phyloP scores from a whole-genome alignment of 73 alveolate genomes.

The Uronychia setigera region DNA sequence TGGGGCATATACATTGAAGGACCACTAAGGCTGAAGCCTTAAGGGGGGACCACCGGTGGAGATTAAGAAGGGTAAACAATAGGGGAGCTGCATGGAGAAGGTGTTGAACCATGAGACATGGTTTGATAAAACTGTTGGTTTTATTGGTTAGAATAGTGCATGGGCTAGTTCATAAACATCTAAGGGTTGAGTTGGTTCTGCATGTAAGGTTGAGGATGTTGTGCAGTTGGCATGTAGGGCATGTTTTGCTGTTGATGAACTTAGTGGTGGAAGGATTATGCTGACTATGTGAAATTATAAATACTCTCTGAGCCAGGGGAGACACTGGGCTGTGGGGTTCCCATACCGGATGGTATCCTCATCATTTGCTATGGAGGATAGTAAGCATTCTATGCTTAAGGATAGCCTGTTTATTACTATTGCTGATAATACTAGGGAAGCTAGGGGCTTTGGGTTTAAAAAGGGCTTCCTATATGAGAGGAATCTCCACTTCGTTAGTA shows the following conservation, averaged over 20 bases:
- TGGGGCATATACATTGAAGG: no score
- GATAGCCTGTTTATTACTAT: neutral
- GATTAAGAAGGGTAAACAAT: neutral
- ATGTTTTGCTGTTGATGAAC: neutral
- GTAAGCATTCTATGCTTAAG: neutral
- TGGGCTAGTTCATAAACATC: no score
- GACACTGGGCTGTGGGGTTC: neutral
- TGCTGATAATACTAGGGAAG: neutral
- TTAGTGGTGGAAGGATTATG: neutral
- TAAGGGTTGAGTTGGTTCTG: neutral
- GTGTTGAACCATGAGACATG: neutral
- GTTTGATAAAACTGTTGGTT: neutral
- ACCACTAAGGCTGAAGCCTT: neutral
- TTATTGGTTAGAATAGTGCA: neutral
- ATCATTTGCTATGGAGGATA: neutral
- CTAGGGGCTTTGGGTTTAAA: neutral
- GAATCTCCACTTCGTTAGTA: neutral
- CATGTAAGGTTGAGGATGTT: neutral
- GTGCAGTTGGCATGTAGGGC: neutral
- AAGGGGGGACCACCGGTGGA: neutral
- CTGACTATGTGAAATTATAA: neutral
- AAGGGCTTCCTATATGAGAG: neutral
- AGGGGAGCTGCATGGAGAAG: constrained; percentile 2
- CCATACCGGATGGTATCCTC: no score
- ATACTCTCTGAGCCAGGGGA: neutral